Evolutionary conservation across 352 stramenopile genomes (phyloP).

Genomic region (Phytopythium vexans): DNA sequence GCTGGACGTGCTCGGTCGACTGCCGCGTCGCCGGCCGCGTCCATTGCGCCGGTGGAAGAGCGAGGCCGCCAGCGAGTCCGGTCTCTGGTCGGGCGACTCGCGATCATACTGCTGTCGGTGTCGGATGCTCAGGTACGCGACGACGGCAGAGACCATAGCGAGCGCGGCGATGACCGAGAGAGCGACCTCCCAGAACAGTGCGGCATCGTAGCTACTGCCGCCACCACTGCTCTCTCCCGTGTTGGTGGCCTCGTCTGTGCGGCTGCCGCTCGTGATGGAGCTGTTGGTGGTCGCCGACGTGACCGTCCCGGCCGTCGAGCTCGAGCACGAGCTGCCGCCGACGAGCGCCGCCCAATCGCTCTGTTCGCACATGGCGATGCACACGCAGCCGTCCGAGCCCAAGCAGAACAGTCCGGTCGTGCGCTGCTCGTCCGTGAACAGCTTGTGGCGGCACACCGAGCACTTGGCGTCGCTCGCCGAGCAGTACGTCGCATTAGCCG

Average conservation of each 20-base stretch:
- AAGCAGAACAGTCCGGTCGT: slow-evolving; percentile 13
- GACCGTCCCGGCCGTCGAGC: neutral
- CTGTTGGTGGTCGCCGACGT: too few relatives aligned
- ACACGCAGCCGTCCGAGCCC: slow-evolving; percentile 25
- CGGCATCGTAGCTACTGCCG: neutral
- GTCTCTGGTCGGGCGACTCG: neutral
- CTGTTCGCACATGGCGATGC: slow-evolving; percentile 24
- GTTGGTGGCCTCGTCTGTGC: too few relatives aligned
- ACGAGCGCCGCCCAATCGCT: slow-evolving; percentile 15
- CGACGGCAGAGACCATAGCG: slow-evolving; percentile 1
- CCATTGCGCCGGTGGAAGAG: neutral
- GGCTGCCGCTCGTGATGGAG: too few relatives aligned
- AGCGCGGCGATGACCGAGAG: neutral
- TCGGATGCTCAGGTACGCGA: slow-evolving; percentile 7
- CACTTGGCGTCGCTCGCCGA: slow-evolving; percentile 17
- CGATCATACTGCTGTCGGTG: neutral
- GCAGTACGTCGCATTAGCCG: slow-evolving; percentile 41
- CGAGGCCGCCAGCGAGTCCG: neutral
- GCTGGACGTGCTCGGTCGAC: too few relatives aligned
- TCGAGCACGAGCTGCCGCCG: slow-evolving; percentile 21
- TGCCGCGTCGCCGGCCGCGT: too few relatives aligned
- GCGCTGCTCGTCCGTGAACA: slow-evolving; percentile 6
- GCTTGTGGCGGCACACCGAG: slow-evolving; percentile 3
- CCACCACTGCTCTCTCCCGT: too few relatives aligned
- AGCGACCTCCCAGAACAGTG: neutral